These are phyloP conservation scores for Cucumis sativus DNA, from an alignment of 306 rosid genomes.

Conservation along the genomic window Cucumber_9930_V3 NC_026657.2:15615001-15615500, in stretches of 20 bases:
- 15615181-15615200: not conserved
- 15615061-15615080: conserved; percentile 37
- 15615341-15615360: not conserved
- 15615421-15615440: conserved; percentile 1
- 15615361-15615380: not conserved
- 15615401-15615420: not conserved
- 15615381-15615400: not conserved
- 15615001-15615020: conserved; percentile 39
- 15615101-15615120: conserved; percentile 14
- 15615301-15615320: too few relatives aligned
- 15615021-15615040: conserved; percentile 22
- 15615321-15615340: not conserved
- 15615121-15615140: conserved; percentile 12
- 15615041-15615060: conserved; percentile 33
- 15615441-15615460: conserved; percentile 19
- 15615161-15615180: not conserved
- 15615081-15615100: conserved; percentile 20
- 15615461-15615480: conserved; percentile 12
- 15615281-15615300: not conserved
- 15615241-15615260: not conserved
- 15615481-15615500: conserved; percentile 20
- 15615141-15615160: conserved; percentile 12
- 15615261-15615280: not conserved
- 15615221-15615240: not conserved
- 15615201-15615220: not conserved